phyloP scores from a whole-genome alignment of 371 early-diverging fungal genomes.

The Nematocida minor region DNA sequence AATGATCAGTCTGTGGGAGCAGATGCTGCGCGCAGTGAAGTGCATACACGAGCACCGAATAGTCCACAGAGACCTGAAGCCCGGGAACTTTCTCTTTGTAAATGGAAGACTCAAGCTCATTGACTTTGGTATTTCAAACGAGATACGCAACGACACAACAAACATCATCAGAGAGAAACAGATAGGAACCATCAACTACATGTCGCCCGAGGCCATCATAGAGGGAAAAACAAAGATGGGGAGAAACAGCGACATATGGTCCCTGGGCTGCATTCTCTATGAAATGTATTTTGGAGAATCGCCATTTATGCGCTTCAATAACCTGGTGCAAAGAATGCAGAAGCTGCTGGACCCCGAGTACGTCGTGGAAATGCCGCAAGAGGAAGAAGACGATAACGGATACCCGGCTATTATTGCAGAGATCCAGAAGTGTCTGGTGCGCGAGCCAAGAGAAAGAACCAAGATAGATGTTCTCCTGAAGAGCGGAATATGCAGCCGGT shows the following conservation, averaged over 20 bases:
- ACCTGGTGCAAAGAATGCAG: constrained; percentile 50
- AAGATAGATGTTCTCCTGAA: constrained; percentile 30
- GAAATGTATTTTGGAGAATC: constrained; percentile 68
- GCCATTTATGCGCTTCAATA: constrained; percentile 46
- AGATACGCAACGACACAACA: constrained; percentile 83
- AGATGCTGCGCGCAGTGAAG: constrained; percentile 83
- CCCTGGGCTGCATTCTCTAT: constrained; percentile 88
- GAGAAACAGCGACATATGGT: constrained; percentile 81
- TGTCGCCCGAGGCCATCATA: constrained; percentile 82
- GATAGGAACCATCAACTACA: constrained; percentile 88
- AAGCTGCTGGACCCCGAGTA: constrained; percentile 47
- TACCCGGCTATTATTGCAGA: constrained; percentile 3
- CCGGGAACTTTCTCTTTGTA: constrained; percentile 69
- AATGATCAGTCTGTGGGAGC: constrained; percentile 53
- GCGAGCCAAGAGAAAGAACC: constrained; percentile 39
- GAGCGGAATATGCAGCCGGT: constrained; percentile 7
- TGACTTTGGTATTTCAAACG: constrained; percentile 96
- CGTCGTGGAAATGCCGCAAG: background rate
- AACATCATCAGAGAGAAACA: constrained; percentile 79
- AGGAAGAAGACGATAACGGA: constrained; percentile 28
- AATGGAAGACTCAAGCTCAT: constrained; percentile 67
- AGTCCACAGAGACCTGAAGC: constrained; percentile 87
- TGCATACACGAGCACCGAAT: constrained; percentile 76
- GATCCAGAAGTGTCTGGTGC: constrained; percentile 27
- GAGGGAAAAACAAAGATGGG: constrained; percentile 59